Conservation (phyloP, 108 stramenopile genomes). For the Cylindrotheca fusiformis region DNA sequence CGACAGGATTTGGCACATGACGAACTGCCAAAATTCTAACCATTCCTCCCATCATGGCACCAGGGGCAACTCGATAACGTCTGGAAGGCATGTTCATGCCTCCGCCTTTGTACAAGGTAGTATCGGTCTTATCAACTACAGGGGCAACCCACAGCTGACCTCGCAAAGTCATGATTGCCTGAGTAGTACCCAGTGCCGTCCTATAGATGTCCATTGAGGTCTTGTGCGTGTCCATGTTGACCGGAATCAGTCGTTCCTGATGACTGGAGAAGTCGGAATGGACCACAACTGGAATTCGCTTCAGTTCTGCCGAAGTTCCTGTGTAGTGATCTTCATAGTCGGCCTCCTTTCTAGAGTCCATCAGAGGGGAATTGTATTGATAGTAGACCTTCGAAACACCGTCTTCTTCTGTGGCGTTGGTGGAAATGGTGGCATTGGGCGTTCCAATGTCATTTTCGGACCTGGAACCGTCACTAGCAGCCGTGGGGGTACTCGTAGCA, state of each 20-base stretch:
- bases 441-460: no score
- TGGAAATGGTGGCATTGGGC: not conserved
- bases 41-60: constrained; percentile 49
- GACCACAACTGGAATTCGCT: constrained; percentile 50
- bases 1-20: constrained; percentile 40
- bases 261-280: constrained; percentile 64
- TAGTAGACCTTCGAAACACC: constrained; percentile 17
- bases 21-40: constrained; percentile 46
- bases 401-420: constrained; percentile 1
- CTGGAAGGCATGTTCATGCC: constrained; percentile 59
- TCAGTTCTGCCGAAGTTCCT: constrained; percentile 20
- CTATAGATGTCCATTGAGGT: constrained; percentile 41
- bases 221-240: constrained; percentile 26
- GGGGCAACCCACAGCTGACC: constrained; percentile 68
- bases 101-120: constrained; percentile 31
- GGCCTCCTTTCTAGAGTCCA: constrained; percentile 14
- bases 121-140: constrained; percentile 19
- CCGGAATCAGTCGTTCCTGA: constrained; percentile 56
- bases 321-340: constrained; percentile 15
- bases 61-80: constrained; percentile 63
- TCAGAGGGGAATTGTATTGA: constrained; percentile 16
- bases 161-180: constrained; percentile 49
- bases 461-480: no score
- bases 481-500: no score
- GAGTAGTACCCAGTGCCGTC: constrained; percentile 39